Percentiles rank a stretch among this genome's conserved stretches.
Conservation (phyloP, 2,329 filamentous ascomycete species). For the Aaosphaeria pasadenensis region DNA sequence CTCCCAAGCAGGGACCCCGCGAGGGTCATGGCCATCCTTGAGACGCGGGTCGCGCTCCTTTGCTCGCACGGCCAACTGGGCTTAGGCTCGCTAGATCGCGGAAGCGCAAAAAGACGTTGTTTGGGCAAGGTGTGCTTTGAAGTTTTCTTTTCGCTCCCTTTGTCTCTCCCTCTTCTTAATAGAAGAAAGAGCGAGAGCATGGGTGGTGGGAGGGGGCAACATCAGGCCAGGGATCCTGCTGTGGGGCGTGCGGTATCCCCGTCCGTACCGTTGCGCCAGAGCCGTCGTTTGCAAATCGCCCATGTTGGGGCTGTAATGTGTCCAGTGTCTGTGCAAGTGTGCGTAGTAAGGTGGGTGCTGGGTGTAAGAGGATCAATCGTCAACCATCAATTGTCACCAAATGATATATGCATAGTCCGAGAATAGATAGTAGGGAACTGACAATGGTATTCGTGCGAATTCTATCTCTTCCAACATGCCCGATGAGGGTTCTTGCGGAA, state of each 20-base stretch:
- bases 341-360: too few relatives aligned
- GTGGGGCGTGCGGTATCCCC: not conserved
- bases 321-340: not conserved
- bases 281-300: slow-evolving; percentile 6
- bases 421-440: slow-evolving; percentile 2
- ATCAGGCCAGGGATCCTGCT: not conserved
- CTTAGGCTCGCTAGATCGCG: not conserved
- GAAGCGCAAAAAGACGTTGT: not conserved
- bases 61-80: too few relatives aligned
- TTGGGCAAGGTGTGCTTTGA: not conserved
- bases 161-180: not conserved
- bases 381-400: not conserved
- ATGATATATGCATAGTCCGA: slow-evolving; percentile 2
- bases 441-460: slow-evolving; percentile 7
- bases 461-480: not conserved
- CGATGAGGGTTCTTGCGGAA: not conserved
- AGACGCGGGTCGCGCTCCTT: too few relatives aligned
- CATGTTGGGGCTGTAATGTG: not conserved
- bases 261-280: slow-evolving; percentile 10
- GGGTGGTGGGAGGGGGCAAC: not conserved
- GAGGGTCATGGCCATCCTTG: too few relatives aligned
- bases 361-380: not conserved
- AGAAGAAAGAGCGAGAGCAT: too few relatives aligned
- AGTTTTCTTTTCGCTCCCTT: not conserved
- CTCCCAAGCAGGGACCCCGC: too few relatives aligned